A percentile compares a stretch with the other conserved stretches of the same genome.
Evolutionary conservation across 768 basidiomycete genomes (phyloP).

Genomic region (Cystobasidium ongulense): DNA sequence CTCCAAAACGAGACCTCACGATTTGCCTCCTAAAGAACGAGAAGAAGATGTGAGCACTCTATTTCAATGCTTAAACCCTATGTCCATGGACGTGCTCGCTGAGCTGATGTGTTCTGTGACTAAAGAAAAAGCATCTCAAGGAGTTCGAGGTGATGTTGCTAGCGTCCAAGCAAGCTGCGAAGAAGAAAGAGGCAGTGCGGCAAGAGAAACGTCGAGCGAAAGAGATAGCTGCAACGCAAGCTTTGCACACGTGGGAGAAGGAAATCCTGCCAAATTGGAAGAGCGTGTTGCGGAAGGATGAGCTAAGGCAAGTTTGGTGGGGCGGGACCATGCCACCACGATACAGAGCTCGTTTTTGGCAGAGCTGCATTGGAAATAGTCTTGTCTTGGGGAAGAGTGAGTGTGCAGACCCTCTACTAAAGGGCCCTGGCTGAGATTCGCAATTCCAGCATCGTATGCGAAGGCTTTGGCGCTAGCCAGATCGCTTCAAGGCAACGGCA

Average conservation of each 20-base stretch:
- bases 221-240: slow-evolving; percentile 63
- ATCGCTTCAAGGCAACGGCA: slow-evolving; percentile 57
- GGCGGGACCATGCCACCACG: slow-evolving; percentile 69
- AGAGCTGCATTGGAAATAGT: slow-evolving; percentile 72
- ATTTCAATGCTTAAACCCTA: background rate
- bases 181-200: slow-evolving; percentile 58
- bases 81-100: background rate
- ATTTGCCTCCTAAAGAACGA: slow-evolving; percentile 72
- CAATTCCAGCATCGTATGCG: slow-evolving; percentile 31
- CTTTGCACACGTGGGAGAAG: slow-evolving; percentile 65
- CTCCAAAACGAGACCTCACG: slow-evolving; percentile 72
- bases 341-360: slow-evolving; percentile 71
- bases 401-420: background rate
- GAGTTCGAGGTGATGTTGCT: slow-evolving; percentile 87
- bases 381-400: slow-evolving; percentile 73
- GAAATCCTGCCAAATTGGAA: slow-evolving; percentile 76
- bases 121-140: slow-evolving; percentile 59
- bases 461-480: slow-evolving; percentile 49
- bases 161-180: slow-evolving; percentile 64
- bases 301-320: slow-evolving; percentile 63
- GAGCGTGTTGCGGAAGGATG: slow-evolving; percentile 51
- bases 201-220: slow-evolving; percentile 56
- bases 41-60: slow-evolving; percentile 55
- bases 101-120: background rate
- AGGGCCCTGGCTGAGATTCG: background rate